Percentiles rank a stretch among this genome's conserved stretches.
phyloP scores from a whole-genome alignment of 176 grass and related monocot species.

The Neostapfia colusana region DNA sequence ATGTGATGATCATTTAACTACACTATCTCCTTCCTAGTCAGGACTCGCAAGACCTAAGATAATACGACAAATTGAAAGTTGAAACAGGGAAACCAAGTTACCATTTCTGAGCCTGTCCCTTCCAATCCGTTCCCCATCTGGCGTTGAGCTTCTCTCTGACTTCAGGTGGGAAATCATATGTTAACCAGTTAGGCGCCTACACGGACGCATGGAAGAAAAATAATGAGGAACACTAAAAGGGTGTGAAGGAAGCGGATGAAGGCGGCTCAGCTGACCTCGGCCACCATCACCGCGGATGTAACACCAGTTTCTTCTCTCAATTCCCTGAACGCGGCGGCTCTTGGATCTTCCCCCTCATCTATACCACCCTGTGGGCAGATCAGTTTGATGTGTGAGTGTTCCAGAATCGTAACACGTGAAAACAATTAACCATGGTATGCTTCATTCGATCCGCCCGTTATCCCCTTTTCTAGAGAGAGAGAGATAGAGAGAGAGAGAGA shows the following conservation, averaged over 20 bases:
- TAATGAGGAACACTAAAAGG: neutral
- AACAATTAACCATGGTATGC: neutral
- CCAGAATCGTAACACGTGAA: neutral
- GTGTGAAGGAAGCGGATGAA: neutral
- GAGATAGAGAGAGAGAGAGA: too few species aligned
- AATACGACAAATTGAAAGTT: neutral
- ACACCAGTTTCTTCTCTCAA: conserved; percentile 91
- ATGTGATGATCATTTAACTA: too few species aligned
- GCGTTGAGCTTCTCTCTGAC: conserved; percentile 67
- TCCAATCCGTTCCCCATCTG: conserved; percentile 73
- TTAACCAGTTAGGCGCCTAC: conserved; percentile 79
- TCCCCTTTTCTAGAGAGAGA: too few species aligned
- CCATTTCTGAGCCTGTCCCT: conserved; percentile 95
- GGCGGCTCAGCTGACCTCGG: conserved; percentile 51
- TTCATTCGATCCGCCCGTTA: too few species aligned
- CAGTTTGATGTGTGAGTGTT: neutral
- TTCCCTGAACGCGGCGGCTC: conserved; percentile 67
- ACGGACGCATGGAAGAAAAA: neutral
- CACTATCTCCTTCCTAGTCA: too few species aligned
- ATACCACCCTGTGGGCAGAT: conserved; percentile 62
- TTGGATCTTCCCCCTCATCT: conserved; percentile 73
- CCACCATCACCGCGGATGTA: conserved; percentile 70
- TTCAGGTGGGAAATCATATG: conserved; percentile 77
- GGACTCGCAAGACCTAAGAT: neutral
- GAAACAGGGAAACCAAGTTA: conserved; percentile 30